A percentile compares a stretch with the other conserved stretches of the same genome.
phyloP scores from a whole-genome alignment of 139 green algal genomes.

The Penium margaritaceum region DNA sequence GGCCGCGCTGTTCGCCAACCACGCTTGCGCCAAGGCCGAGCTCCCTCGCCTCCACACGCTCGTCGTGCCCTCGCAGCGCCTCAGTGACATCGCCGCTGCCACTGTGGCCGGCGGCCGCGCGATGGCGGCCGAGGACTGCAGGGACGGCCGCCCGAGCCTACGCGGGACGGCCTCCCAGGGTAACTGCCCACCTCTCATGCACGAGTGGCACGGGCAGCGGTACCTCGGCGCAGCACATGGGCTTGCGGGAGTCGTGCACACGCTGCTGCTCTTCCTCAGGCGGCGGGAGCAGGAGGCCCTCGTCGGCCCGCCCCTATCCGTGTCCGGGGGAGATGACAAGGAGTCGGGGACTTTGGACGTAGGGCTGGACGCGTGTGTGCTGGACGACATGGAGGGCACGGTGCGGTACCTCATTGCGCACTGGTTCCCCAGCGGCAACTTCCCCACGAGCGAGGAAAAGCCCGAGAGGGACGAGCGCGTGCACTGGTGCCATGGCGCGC shows the following conservation, averaged over 20 bases:
- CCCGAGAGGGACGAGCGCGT: slow-evolving; percentile 11
- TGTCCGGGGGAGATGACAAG: neutral
- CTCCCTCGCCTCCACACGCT: neutral
- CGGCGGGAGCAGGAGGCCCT: neutral
- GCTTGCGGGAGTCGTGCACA: slow-evolving; percentile 54
- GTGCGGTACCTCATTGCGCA: slow-evolving; percentile 5
- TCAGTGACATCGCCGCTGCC: neutral
- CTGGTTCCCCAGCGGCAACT: slow-evolving; percentile 28
- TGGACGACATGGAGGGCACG: neutral
- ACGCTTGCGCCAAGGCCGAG: no score
- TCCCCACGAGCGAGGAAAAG: slow-evolving; percentile 12
- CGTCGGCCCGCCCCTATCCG: no score
- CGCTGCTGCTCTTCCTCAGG: slow-evolving; percentile 50
- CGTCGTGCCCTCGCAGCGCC: neutral
- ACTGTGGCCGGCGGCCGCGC: neutral
- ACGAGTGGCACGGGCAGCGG: slow-evolving; percentile 53
- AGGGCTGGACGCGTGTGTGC: neutral
- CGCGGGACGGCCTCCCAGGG: neutral
- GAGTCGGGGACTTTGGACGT: neutral
- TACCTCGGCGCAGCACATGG: slow-evolving; percentile 63
- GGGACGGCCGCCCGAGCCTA: neutral
- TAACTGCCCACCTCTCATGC: slow-evolving; percentile 50
- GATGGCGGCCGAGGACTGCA: neutral
- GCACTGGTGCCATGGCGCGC: slow-evolving; percentile 41
- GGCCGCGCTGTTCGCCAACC: slow-evolving; percentile 33